Percentiles rank a stretch among this genome's conserved stretches.
These are phyloP conservation scores for Claviceps pazoutovae DNA, from an alignment of 2,329 filamentous ascomycete species.

Conservation along the genomic window DNA sequence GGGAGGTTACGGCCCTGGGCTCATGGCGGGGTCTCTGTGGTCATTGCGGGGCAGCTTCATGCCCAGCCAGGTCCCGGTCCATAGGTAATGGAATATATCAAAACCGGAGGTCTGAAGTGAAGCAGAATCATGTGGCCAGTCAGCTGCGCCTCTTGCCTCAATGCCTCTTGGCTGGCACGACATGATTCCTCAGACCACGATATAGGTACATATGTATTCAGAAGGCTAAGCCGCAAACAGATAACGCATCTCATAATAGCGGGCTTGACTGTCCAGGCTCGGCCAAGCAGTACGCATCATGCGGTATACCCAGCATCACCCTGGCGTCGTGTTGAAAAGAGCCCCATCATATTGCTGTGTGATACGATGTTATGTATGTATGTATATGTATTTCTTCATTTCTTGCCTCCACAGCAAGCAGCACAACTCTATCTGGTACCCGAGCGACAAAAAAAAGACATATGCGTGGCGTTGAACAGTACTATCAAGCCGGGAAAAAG, in stretches of 20 bases:
- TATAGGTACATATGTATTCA: no score
- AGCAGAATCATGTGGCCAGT: no score
- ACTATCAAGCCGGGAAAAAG: conserved; percentile 1
- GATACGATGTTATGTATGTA: not conserved
- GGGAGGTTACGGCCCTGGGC: no score
- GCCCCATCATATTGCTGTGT: not conserved
- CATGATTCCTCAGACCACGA: no score
- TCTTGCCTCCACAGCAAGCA: not conserved
- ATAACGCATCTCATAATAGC: no score
- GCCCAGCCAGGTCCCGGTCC: not conserved
- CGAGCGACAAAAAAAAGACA: not conserved
- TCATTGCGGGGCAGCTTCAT: conserved; percentile 3
- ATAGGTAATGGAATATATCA: no score
- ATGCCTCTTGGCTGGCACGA: no score
- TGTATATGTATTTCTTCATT: not conserved
- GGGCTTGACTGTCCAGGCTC: not conserved
- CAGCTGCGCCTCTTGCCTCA: no score
- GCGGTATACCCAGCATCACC: not conserved
- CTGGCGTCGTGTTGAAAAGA: not conserved
- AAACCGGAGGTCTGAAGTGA: no score
- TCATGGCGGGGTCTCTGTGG: not conserved
- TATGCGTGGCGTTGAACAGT: not conserved
- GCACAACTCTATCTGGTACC: conserved; percentile 1
- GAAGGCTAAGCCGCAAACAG: no score
- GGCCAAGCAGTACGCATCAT: not conserved